Percentiles rank a stretch among this genome's conserved stretches.
phyloP scores from a whole-genome alignment of 1,284 basidiomycete genomes.

The Xanthoconium separans region DNA sequence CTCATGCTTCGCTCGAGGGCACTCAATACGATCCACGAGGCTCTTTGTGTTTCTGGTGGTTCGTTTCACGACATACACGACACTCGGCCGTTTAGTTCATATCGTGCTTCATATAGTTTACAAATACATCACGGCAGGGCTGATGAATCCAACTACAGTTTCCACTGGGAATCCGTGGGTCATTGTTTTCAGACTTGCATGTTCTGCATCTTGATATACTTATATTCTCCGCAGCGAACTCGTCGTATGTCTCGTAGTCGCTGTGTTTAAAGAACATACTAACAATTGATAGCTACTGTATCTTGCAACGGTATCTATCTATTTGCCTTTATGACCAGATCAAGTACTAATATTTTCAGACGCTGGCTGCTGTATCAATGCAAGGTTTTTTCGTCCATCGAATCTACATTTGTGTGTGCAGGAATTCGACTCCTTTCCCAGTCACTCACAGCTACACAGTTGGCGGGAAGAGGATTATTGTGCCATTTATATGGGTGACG shows the following conservation, averaged over 20 bases:
- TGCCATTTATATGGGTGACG: slow-evolving; percentile 11
- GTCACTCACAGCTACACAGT: slow-evolving; percentile 8
- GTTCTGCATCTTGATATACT: neutral
- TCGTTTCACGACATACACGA: neutral
- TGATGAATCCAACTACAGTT: neutral
- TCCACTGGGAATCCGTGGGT: neutral
- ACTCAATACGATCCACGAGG: neutral
- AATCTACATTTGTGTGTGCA: slow-evolving; percentile 12
- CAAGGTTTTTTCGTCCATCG: slow-evolving; percentile 16
- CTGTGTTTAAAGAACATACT: neutral
- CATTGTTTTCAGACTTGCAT: no score
- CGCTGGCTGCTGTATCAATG: neutral
- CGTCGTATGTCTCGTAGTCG: neutral
- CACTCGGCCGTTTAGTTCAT: neutral
- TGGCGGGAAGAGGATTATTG: slow-evolving; percentile 4
- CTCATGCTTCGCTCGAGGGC: neutral
- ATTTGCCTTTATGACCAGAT: no score
- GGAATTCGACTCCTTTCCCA: rapidly evolving
- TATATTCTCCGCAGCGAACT: neutral
- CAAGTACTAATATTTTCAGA: neutral
- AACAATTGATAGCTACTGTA: neutral
- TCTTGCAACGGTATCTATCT: neutral
- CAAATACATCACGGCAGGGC: neutral
- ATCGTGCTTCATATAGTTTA: neutral
- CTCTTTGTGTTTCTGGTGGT: neutral